A percentile compares a stretch with the other conserved stretches of the same genome.
These are phyloP conservation scores for Hylodesmum podocarpum DNA, from an alignment of 306 rosid species.

Conservation along the genomic window DNA sequence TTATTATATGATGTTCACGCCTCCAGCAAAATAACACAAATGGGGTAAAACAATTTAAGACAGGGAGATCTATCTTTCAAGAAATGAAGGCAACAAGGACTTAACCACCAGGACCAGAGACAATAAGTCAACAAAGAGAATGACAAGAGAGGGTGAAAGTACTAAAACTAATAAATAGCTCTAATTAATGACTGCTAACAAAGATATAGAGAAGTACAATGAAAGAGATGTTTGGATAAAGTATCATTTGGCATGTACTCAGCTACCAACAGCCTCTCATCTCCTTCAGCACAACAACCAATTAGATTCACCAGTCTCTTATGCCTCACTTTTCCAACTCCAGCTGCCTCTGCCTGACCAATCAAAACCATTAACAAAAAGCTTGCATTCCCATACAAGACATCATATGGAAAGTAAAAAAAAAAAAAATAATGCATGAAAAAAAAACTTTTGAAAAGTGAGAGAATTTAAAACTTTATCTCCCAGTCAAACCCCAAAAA, in stretches of 20 bases:
- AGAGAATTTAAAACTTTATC: not conserved
- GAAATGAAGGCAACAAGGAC: conserved; percentile 1
- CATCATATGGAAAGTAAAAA: too few species aligned
- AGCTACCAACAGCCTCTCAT: conserved; percentile 82
- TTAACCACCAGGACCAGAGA: conserved; percentile 5
- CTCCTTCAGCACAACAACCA: conserved; percentile 84
- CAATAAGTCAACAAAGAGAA: conserved; percentile 15
- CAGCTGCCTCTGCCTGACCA: conserved; percentile 74
- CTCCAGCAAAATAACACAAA: conserved; percentile 8
- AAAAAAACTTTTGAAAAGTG: not conserved
- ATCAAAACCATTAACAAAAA: conserved; percentile 33
- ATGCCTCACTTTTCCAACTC: conserved; percentile 87
- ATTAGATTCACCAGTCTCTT: conserved; percentile 75
- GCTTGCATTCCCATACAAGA: not conserved
- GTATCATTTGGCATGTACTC: conserved; percentile 82
- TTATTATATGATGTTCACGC: not conserved
- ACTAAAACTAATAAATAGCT: conserved; percentile 21
- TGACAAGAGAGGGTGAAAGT: conserved; percentile 2
- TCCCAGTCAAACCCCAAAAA: conserved; percentile 7
- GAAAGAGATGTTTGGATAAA: conserved; percentile 84
- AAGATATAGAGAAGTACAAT: conserved; percentile 49
- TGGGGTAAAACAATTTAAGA: conserved; percentile 1
- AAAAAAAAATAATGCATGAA: not conserved
- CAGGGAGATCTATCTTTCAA: not conserved
- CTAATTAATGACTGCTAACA: not conserved